phyloP scores from a whole-genome alignment of 2,329 filamentous ascomycete species.

The Cercospora sp. region DNA sequence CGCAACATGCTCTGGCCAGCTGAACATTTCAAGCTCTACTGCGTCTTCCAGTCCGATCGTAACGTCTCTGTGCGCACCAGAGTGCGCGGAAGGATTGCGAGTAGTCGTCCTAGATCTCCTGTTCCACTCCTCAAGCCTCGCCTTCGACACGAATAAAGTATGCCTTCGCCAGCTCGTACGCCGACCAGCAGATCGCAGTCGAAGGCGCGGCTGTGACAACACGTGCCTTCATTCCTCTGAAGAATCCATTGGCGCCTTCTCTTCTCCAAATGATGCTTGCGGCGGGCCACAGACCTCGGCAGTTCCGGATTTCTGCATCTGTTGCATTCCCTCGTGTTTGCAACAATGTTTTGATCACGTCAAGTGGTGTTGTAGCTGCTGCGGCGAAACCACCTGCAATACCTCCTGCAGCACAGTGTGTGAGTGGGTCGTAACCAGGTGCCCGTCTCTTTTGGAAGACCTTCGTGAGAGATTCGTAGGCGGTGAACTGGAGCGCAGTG shows the following conservation, averaged over 20 bases:
- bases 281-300: conserved; percentile 77
- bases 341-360: conserved; percentile 96
- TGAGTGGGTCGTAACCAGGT: conserved; percentile 78
- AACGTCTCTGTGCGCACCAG: background rate
- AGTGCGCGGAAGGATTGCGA: background rate
- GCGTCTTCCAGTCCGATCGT: background rate
- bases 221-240: conserved; percentile 86
- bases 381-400: conserved; percentile 91
- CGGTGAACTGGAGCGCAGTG: conserved; percentile 93
- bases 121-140: conserved; percentile 27
- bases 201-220: conserved; percentile 97
- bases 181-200: conserved; percentile 98
- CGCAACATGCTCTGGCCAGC: background rate
- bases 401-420: conserved; percentile 89
- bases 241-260: conserved; percentile 84
- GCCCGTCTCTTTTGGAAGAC: conserved; percentile 67
- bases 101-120: background rate
- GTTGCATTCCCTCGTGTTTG: conserved; percentile 85
- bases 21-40: background rate
- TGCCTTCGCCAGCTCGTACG: conserved; percentile 68
- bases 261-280: conserved; percentile 78
- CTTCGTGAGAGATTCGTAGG: conserved; percentile 95
- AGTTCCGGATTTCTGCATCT: conserved; percentile 78
- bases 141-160: conserved; percentile 57
- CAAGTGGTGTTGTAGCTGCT: conserved; percentile 90